These are phyloP conservation scores for Naganishia vishniacii DNA, from an alignment of 768 basidiomycete genomes.

Conservation along the genomic window DNA sequence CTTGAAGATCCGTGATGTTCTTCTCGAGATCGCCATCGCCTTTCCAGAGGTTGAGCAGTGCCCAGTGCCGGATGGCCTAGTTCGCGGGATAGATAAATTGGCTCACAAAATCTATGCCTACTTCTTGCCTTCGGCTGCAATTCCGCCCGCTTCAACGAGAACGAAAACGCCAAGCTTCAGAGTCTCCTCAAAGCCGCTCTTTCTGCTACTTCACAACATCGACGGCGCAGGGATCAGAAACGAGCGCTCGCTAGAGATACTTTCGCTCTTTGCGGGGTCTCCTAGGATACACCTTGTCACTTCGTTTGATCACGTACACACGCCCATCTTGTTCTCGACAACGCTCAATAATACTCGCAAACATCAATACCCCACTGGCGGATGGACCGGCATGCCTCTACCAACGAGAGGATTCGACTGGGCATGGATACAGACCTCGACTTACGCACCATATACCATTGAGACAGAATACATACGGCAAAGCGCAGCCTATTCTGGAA, in stretches of 20 bases:
- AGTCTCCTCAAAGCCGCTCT: slow-evolving; percentile 55
- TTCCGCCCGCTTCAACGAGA: slow-evolving; percentile 25
- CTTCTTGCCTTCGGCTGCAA: slow-evolving; percentile 50
- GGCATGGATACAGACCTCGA: slow-evolving; percentile 76
- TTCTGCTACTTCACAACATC: slow-evolving; percentile 81
- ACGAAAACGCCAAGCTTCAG: slow-evolving; percentile 30
- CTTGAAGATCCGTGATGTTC: slow-evolving; percentile 63
- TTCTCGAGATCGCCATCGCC: slow-evolving; percentile 42
- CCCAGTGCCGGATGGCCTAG: slow-evolving; percentile 15
- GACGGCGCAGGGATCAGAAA: slow-evolving; percentile 68
- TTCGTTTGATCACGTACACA: slow-evolving; percentile 79
- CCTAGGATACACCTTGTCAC: slow-evolving; percentile 74
- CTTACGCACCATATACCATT: slow-evolving; percentile 71
- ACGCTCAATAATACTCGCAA: slow-evolving; percentile 31
- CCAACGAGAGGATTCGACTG: slow-evolving; percentile 44
- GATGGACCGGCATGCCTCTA: slow-evolving; percentile 52
- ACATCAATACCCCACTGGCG: slow-evolving; percentile 30
- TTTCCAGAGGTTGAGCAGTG: slow-evolving; percentile 58
- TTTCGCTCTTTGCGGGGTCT: slow-evolving; percentile 67
- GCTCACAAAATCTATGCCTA: slow-evolving; percentile 62
- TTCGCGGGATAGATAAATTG: slow-evolving; percentile 54
- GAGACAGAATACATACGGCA: slow-evolving; percentile 55
- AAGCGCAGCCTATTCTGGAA: slow-evolving; percentile 18
- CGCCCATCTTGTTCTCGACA: slow-evolving; percentile 75
- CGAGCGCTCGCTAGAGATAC: slow-evolving; percentile 59